Percentiles rank a stretch among this genome's conserved stretches.
Conservation (phyloP, 2,329 filamentous ascomycete genomes). For the Aspergillus ochraceoroseus region DNA sequence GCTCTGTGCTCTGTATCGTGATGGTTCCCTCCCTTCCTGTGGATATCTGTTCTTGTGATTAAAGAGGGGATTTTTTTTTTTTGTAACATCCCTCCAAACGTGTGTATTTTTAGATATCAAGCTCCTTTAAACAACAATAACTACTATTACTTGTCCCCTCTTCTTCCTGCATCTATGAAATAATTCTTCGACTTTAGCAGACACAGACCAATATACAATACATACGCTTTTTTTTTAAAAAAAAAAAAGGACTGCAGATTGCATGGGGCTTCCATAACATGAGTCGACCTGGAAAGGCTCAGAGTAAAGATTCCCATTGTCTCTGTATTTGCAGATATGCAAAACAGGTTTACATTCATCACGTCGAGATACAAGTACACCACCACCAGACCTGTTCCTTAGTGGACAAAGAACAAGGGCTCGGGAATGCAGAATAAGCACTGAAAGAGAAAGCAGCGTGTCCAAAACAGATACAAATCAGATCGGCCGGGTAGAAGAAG, state of each 20-base stretch:
- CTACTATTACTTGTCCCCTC: no score
- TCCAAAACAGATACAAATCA: no score
- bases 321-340: conserved; percentile 7
- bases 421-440: no score
- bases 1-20: no score
- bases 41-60: conserved; percentile 17
- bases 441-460: not conserved
- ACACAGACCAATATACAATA: conserved; percentile 7
- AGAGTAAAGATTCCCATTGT: not conserved
- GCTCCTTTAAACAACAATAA: no score
- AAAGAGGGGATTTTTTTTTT: conserved; percentile 1
- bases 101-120: conserved; percentile 26
- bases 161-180: conserved; percentile 6
- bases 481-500: no score
- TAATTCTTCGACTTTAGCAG: conserved; percentile 21
- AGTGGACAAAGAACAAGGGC: no score
- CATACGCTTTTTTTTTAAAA: not conserved
- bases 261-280: no score
- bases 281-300: no score
- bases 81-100: conserved; percentile 15
- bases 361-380: conserved; percentile 17
- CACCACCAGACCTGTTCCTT: no score
- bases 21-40: conserved; percentile 3
- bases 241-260: not conserved
- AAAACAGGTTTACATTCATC: conserved; percentile 16